phyloP scores from a whole-genome alignment of 495 filamentous ascomycete genomes.

The Lichenothelia convexa region DNA sequence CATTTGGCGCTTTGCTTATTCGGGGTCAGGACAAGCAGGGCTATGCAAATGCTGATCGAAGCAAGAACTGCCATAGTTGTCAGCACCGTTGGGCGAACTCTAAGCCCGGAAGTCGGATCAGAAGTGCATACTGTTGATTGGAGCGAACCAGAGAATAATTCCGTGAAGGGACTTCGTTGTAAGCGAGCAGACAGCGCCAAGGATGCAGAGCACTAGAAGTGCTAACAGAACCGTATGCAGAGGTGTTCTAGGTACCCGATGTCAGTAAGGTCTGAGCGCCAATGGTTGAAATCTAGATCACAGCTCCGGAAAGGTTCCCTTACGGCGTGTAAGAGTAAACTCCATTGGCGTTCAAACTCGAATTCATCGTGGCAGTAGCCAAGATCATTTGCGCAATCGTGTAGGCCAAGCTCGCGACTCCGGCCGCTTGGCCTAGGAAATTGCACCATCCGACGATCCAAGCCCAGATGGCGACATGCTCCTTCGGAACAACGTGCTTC shows the following conservation, averaged over 20 bases:
- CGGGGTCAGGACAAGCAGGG: conserved; percentile 38
- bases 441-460: conserved; percentile 50
- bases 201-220: conserved; percentile 35
- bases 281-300: neutral
- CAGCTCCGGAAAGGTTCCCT: conserved; percentile 26
- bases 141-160: conserved; percentile 53
- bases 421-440: conserved; percentile 45
- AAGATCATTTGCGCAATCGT: conserved; percentile 49
- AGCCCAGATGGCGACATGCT: conserved; percentile 28
- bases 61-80: conserved; percentile 14
- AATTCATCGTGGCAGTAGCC: conserved; percentile 43
- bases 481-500: conserved; percentile 22
- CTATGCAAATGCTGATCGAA: conserved; percentile 37
- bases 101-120: no score
- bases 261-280: conserved; percentile 19
- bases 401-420: conserved; percentile 48
- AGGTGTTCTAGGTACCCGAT: conserved; percentile 29
- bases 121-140: conserved; percentile 49
- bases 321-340: conserved; percentile 27
- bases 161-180: conserved; percentile 44
- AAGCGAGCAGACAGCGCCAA: conserved; percentile 47
- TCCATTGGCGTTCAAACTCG: conserved; percentile 23
- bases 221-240: conserved; percentile 44
- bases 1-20: conserved; percentile 40
- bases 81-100: neutral